Conservation (phyloP, 2,329 filamentous ascomycete species). For the Moelleriella libera region DNA sequence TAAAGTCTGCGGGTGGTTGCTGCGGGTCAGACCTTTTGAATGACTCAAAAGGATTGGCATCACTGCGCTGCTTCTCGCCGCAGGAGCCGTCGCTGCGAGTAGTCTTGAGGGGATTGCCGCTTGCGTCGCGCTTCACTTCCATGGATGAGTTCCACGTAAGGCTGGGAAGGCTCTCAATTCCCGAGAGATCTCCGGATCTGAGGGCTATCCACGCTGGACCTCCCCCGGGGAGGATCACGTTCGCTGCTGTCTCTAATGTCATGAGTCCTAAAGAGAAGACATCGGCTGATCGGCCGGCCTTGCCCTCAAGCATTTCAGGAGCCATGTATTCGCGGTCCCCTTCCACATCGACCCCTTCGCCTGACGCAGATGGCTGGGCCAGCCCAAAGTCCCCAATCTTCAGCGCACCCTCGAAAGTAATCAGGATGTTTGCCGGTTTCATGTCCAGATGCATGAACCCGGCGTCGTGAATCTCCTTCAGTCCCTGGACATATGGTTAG, state of each 20-base stretch:
- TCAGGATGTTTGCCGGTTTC: constrained; percentile 74
- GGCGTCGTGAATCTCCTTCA: constrained; percentile 79
- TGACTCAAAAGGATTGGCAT: constrained; percentile 26
- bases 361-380: constrained; percentile 65
- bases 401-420: constrained; percentile 66
- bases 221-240: constrained; percentile 87
- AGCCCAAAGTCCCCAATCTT: constrained; percentile 83
- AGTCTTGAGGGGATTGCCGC: constrained; percentile 26
- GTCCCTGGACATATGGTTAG: constrained; percentile 39
- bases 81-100: constrained; percentile 20
- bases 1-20: constrained; percentile 63
- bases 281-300: constrained; percentile 82
- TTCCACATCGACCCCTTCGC: constrained; percentile 69
- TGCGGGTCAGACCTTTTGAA: constrained; percentile 34
- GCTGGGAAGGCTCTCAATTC: constrained; percentile 49
- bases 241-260: constrained; percentile 86
- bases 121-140: constrained; percentile 58
- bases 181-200: constrained; percentile 76
- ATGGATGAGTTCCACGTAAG: constrained; percentile 69
- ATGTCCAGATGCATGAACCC: constrained; percentile 77
- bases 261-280: constrained; percentile 91
- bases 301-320: constrained; percentile 76
- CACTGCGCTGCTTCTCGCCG: constrained; percentile 16
- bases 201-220: constrained; percentile 83
- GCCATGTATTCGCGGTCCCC: constrained; percentile 95